Base-by-base conservation (phyloP, 1,139 yeast genomes). In the Candida tropicalis region DNA sequence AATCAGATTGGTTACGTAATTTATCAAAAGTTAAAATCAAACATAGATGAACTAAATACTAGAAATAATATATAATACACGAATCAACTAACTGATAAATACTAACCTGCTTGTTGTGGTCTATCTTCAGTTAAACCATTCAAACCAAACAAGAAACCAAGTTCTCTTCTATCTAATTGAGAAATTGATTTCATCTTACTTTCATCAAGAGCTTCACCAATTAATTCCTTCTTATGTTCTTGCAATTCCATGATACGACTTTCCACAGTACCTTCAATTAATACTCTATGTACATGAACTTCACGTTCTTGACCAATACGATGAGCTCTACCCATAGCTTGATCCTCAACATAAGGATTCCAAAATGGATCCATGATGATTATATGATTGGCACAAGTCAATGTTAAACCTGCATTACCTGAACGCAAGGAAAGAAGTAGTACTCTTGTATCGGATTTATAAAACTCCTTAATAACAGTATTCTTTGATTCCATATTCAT, bases 331-430 rank as follows among this genome's bases (percentile, higher is more conserved):
- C 89, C 97, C 78, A 87, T 89, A 0, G 98, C 98, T 65, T 91
- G 98, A 38, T 87, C 96, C 63, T 91, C 98, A 3, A 91, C 96
- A 62, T 77, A 91, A 1, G 97, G 98, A 58, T 91, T 91, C 98
- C 98, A 91, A 60, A 89, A 91, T 12, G 97, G 97, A 60, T 91
- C 98, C 73, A 88, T 77, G 10, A 91, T 77, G 40, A 91, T 80
- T 9, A 91, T 95, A 60, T 89, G 97, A 33, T 89, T 86, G 0
- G 98, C 98, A 66, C 95, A 87, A 0, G 97, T 91, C 51, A 91
- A 72, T 0, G 97, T 91, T 49, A 91, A 73, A 5, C 98, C 98
- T 11, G 90, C 93, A 60, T 88, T 90, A 54, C 98, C 98, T 1
- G 97, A 96, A 58, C 84, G 84, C 57, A 91, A 75, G 0, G 96